Percentiles rank a stretch among this genome's conserved stretches.
Conservation (phyloP, 345 rosid genomes). For the Excoecaria cochinchinensis region DNA sequence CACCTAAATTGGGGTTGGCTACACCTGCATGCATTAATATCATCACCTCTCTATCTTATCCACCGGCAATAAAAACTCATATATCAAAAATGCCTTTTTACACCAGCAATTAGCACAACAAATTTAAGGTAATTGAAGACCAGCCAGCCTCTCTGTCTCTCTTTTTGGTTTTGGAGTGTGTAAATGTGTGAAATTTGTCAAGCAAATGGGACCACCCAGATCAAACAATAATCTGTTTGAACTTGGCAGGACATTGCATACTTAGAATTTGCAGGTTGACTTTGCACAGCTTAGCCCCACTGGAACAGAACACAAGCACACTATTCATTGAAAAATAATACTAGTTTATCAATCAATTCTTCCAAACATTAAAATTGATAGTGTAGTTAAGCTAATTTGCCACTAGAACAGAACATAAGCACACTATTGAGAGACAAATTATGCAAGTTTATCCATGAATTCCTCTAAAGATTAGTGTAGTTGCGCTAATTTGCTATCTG, state of each 20-base stretch:
- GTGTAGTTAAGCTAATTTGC: not conserved
- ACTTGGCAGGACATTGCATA: slow-evolving; percentile 5
- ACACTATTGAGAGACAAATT: slow-evolving; percentile 1
- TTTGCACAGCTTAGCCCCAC: not conserved
- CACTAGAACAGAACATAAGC: not conserved
- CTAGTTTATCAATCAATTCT: not conserved
- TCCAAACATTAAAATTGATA: not conserved
- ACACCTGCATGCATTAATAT: slow-evolving; percentile 45
- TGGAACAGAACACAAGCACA: not conserved
- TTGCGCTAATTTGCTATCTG: not conserved
- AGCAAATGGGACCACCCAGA: slow-evolving; percentile 7
- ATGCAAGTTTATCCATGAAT: not conserved
- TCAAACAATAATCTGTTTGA: slow-evolving; percentile 9
- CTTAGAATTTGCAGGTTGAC: slow-evolving; percentile 10
- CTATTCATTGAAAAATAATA: not conserved
- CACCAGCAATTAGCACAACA: slow-evolving; percentile 13
- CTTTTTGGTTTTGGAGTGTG: not conserved
- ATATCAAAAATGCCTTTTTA: slow-evolving; percentile 14
- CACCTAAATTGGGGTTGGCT: slow-evolving; percentile 37
- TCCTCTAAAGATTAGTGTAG: not conserved
- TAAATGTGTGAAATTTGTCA: slow-evolving; percentile 6
- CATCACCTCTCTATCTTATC: slow-evolving; percentile 35
- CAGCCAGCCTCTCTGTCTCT: not conserved
- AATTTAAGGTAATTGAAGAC: slow-evolving; percentile 2
- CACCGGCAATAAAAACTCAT: slow-evolving; percentile 24